Conservation (phyloP, 306 rosid species). For the Bauhinia variegata region DNA sequence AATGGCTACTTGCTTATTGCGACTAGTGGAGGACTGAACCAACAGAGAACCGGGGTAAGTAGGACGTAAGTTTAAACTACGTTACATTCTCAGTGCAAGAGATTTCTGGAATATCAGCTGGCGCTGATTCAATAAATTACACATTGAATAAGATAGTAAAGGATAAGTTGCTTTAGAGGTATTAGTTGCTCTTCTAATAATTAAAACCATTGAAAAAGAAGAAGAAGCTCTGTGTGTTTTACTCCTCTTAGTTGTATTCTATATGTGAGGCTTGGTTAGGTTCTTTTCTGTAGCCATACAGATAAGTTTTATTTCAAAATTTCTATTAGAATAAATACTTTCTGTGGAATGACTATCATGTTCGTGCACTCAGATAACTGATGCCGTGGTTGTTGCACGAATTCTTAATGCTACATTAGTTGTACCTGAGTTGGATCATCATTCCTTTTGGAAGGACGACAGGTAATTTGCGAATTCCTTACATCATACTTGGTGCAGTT, state of each 20-base stretch:
- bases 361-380: conserved; percentile 77
- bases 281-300: conserved; percentile 7
- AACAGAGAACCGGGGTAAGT: conserved; percentile 96
- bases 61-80: conserved; percentile 29
- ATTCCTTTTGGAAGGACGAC: conserved; percentile 92
- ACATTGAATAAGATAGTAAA: too few relatives aligned
- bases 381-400: conserved; percentile 95
- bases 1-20: conserved; percentile 96
- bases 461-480: conserved; percentile 54
- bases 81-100: conserved; percentile 4
- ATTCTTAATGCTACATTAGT: conserved; percentile 96
- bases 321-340: neutral
- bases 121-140: conserved; percentile 8
- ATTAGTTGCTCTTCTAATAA: too few relatives aligned
- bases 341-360: conserved; percentile 37
- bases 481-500: conserved; percentile 11
- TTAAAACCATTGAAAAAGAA: too few relatives aligned
- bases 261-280: conserved; percentile 32
- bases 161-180: too few relatives aligned
- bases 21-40: conserved; percentile 95
- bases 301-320: neutral
- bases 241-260: conserved; percentile 13
- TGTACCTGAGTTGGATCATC: conserved; percentile 94
- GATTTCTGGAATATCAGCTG: conserved; percentile 20
- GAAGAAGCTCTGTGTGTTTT: neutral